Base-by-base conservation (phyloP, 306 rosid genomes). In the Aeschynomene evenia region DNA sequence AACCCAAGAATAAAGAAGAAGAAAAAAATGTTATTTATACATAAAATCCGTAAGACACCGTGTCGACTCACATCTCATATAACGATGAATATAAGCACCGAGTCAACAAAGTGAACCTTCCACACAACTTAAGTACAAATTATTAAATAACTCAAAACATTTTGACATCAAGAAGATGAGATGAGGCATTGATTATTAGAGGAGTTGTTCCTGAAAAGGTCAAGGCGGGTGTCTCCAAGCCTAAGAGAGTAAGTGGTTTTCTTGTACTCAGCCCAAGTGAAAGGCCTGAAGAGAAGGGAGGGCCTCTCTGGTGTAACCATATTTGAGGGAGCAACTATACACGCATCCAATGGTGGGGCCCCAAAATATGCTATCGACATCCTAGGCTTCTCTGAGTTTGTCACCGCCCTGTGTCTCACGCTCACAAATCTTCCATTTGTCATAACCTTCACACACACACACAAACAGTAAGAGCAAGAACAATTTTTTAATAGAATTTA, bases 251-350 rank as follows among this genome's bases (percentile, higher is more conserved):
- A 75, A 1, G 84, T 34, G 37, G 76, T 72, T 74, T 81, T 87
- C 87, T 87, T 91, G 73, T 87, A 91, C 6, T 89, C 94, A 2
- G 78, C 94, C 96, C 96, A 91, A 51, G 91, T 91, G 80, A 91
- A 87, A 0, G 90, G 77, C 24, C 76, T 79, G 74, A 66, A 91
- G 48, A 84, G 69, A 8, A 69, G 72, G 52, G 76, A 71, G 36
- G 87, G 88, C 56, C 72, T 75, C 58, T 81, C 79, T 0, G 84
- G 72, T 7, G 80, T 67, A 11, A 84, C 84, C 82, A 85, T 43
- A 54, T 77, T 83, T 12, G 91, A 74, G 0, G 80, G 87, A 62
- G 87, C 82, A 33, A 34, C 80, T 6, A 91, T 68, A 66, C 50
- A 33, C 1, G 85, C 80, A 61, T 75, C 31, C 2, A 82, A 77